Percentiles rank a stretch among this genome's conserved stretches.
phyloP scores from a whole-genome alignment of 2,329 filamentous ascomycete species.

The Fusarium circinatum region DNA sequence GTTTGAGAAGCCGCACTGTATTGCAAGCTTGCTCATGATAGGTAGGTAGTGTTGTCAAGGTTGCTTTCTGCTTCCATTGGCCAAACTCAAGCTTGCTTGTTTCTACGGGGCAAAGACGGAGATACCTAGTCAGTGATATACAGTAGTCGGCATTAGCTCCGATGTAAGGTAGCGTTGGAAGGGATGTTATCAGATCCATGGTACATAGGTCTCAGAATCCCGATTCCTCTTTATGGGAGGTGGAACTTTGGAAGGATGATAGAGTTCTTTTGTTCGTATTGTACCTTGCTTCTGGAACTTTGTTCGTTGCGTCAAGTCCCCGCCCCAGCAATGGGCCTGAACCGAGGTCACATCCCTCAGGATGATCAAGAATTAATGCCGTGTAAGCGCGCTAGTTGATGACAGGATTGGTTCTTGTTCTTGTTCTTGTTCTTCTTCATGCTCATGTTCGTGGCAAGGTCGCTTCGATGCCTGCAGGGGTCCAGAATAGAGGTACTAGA shows the following conservation, averaged over 20 bases:
- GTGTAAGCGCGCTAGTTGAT: conserved; percentile 15
- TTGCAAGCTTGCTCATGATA: conserved; percentile 18
- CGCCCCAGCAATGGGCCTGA: background rate
- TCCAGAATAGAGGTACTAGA: conserved; percentile 3
- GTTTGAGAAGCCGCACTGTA: conserved; percentile 34
- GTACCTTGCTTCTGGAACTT: background rate
- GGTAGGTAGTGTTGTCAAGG: conserved; percentile 4
- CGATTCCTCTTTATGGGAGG: background rate
- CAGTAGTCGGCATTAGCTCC: conserved; percentile 6
- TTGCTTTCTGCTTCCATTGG: conserved; percentile 13
- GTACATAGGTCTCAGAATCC: background rate
- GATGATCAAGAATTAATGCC: background rate
- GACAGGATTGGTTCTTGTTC: conserved; percentile 3
- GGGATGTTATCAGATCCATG: conserved; percentile 29
- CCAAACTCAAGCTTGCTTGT: background rate
- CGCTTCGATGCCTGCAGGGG: conserved; percentile 5
- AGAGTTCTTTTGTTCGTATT: conserved; percentile 13
- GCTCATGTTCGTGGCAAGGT: background rate
- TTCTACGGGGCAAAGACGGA: background rate
- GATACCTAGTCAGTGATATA: conserved; percentile 1
- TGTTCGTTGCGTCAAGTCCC: background rate
- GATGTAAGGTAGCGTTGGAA: conserved; percentile 36
- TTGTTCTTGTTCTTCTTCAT: background rate
- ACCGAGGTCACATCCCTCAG: background rate
- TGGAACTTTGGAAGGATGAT: background rate